Evolutionary conservation across 129 eudicot species (phyloP).

Genomic region (Kitagawia praeruptora): DNA sequence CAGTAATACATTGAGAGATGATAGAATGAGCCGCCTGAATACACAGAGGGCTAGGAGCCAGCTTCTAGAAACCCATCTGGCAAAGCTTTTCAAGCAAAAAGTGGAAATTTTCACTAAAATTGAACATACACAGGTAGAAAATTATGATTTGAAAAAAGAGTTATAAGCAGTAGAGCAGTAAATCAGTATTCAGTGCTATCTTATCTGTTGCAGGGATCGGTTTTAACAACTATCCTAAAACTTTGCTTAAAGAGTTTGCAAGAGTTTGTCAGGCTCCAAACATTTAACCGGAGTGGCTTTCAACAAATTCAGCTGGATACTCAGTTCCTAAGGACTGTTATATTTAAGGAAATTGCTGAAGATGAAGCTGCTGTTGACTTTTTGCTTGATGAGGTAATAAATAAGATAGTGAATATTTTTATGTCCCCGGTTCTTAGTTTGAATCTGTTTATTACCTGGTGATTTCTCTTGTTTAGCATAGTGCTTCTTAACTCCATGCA

Average conservation of each 20-base stretch:
- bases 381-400: constrained; percentile 87
- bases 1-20: constrained; percentile 83
- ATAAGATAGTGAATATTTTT: neutral
- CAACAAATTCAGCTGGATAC: constrained; percentile 95
- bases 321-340: constrained; percentile 59
- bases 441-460: neutral
- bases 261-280: constrained; percentile 79
- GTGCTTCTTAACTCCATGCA: neutral
- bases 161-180: neutral
- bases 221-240: constrained; percentile 59
- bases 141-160: neutral
- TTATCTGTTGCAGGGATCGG: constrained; percentile 70
- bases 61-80: constrained; percentile 93
- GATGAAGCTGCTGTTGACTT: constrained; percentile 94
- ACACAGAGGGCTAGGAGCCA: constrained; percentile 91
- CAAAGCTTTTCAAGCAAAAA: constrained; percentile 90
- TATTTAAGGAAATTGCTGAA: constrained; percentile 64
- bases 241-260: constrained; percentile 83
- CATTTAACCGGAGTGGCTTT: constrained; percentile 93
- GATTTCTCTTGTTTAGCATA: neutral
- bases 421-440: neutral
- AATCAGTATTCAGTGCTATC: neutral
- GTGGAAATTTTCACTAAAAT: constrained; percentile 92
- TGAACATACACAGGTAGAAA: constrained; percentile 71
- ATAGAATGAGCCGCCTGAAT: constrained; percentile 49